phyloP scores from a whole-genome alignment of 768 basidiomycete species.

The Calocybe gangraenosa region DNA sequence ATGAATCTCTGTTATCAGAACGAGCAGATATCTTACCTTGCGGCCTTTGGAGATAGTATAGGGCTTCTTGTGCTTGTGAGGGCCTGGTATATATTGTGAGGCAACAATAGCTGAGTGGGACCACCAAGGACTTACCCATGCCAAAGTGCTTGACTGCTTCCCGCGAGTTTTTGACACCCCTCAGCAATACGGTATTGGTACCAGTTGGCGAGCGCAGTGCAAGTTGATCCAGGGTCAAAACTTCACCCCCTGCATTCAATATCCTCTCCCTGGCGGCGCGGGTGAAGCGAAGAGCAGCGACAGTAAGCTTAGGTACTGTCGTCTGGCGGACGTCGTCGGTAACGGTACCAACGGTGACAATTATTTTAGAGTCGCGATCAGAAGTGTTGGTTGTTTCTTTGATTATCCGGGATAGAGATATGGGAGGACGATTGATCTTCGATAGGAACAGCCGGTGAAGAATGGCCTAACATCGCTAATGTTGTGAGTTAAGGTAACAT shows the following conservation, averaged over 20 bases:
- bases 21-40: conserved; percentile 55
- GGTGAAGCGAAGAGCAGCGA: conserved; percentile 96
- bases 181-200: conserved; percentile 88
- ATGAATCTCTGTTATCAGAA: not conserved
- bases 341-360: conserved; percentile 88
- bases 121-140: conserved; percentile 81
- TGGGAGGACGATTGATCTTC: conserved; percentile 94
- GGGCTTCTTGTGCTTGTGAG: conserved; percentile 98
- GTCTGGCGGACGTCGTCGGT: conserved; percentile 92
- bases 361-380: conserved; percentile 73
- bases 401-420: conserved; percentile 90
- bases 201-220: conserved; percentile 93
- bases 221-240: conserved; percentile 93
- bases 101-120: too few relatives aligned
- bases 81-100: conserved; percentile 45
- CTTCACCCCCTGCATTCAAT: conserved; percentile 92
- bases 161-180: conserved; percentile 89
- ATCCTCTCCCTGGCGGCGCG: conserved; percentile 91
- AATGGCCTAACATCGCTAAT: conserved; percentile 54
- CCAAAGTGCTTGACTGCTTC: conserved; percentile 99
- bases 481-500: conserved; percentile 17
- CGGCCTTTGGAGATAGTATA: conserved; percentile 94
- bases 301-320: conserved; percentile 82
- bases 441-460: conserved; percentile 96
- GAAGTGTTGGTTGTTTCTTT: conserved; percentile 70